Evolutionary conservation across 2,329 filamentous ascomycete genomes (phyloP).

Genomic region (Paecilomyces niveus): DNA sequence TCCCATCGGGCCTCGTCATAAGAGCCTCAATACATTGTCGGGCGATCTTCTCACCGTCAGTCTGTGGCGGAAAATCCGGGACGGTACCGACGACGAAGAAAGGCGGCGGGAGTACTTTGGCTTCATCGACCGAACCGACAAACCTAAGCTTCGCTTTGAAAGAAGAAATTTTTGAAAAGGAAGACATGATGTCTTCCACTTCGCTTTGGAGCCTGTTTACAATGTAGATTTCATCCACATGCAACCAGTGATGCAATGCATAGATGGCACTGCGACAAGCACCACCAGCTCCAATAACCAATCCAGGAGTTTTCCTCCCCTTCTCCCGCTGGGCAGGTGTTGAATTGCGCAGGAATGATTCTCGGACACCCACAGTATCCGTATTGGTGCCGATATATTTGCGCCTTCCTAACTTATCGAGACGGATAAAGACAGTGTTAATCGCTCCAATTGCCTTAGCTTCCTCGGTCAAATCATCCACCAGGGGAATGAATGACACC

Average conservation of each 20-base stretch:
- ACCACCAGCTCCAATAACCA: slow-evolving; percentile 15
- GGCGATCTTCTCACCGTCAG: slow-evolving; percentile 8
- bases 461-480: slow-evolving; percentile 64
- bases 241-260: slow-evolving; percentile 14
- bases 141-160: slow-evolving; percentile 7
- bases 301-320: slow-evolving; percentile 6
- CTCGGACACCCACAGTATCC: slow-evolving; percentile 65
- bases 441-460: slow-evolving; percentile 10
- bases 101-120: slow-evolving; percentile 5
- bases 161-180: slow-evolving; percentile 2
- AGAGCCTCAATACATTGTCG: background rate
- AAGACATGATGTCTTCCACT: slow-evolving; percentile 11
- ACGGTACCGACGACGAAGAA: slow-evolving; percentile 14
- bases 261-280: slow-evolving; percentile 15
- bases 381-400: slow-evolving; percentile 66
- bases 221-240: slow-evolving; percentile 12
- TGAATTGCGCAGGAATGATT: slow-evolving; percentile 25
- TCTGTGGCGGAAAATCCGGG: slow-evolving; percentile 11
- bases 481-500: slow-evolving; percentile 60
- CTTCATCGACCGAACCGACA: slow-evolving; percentile 6
- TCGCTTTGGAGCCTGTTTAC: slow-evolving; percentile 14
- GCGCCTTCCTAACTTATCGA: slow-evolving; percentile 26
- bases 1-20: background rate
- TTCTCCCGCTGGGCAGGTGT: background rate
- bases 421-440: slow-evolving; percentile 34